Percentiles rank a stretch among this genome's conserved stretches.
Conservation (phyloP, 306 rosid species). For the Herpetospermum pedunculosum region DNA sequence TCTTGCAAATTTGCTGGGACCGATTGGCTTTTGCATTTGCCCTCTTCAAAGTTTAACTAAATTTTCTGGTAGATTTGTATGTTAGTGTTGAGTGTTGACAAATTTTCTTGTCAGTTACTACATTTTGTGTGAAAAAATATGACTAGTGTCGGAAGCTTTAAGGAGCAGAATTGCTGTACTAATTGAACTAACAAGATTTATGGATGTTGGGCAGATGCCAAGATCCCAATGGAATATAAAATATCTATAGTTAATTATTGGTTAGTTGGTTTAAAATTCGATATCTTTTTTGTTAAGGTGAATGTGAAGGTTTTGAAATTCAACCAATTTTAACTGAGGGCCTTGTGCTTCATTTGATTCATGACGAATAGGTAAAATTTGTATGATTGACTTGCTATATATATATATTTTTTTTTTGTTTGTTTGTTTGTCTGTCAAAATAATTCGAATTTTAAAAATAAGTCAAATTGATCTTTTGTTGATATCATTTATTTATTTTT, state of each 20-base stretch:
- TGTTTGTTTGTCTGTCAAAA: too few species aligned
- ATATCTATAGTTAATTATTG: conserved; percentile 1
- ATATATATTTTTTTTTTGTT: too few species aligned
- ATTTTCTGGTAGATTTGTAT: too few species aligned
- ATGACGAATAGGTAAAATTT: too few species aligned
- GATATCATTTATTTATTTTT: too few species aligned
- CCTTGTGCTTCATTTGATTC: too few species aligned
- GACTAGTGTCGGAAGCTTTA: background rate
- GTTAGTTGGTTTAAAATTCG: background rate
- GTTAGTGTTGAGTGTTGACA: too few species aligned
- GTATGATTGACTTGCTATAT: too few species aligned
- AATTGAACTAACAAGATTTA: background rate
- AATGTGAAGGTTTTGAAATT: background rate
- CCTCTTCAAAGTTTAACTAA: background rate
- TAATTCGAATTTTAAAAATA: too few species aligned
- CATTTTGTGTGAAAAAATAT: too few species aligned
- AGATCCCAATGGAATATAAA: background rate
- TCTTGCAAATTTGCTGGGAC: background rate
- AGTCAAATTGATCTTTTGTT: too few species aligned
- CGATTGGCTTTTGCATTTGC: background rate
- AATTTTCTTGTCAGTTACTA: background rate
- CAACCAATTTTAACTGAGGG: background rate
- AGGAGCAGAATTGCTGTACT: background rate
- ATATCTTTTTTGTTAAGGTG: background rate
- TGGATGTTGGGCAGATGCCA: background rate